Evolutionary conservation across 768 basidiomycete species (phyloP), one percentile per base, ranked within the genome.

Genomic region (Daedalea quercina): DNA sequence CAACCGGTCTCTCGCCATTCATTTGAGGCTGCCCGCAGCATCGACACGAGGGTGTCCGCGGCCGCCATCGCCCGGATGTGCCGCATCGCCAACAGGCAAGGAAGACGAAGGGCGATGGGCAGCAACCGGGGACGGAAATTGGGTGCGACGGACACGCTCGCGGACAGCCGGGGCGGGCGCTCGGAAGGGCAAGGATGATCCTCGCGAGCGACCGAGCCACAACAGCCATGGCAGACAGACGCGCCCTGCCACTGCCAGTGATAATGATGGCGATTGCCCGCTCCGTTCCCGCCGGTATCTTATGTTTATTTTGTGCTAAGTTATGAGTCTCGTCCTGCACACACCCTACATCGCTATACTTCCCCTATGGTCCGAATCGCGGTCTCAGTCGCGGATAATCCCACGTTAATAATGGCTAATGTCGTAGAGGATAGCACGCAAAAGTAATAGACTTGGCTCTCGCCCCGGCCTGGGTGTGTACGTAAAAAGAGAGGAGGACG

Each of bases 291-390:
- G 46, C 23, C 46, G 46, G 46, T 47, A 47, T 47, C 25, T 47
- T 47, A 47, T 47, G 46, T 47, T 47, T 47, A 47, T 47, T 47
- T 47, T 26, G 26, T 28, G 23, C 46, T 47, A 47, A 26, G n/a
- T 47, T 47, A 47, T 40, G 37, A 3, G 8, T 35, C 17, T 35
- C 9, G 34, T 15, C 15, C 8, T 15, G 37, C 19, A 17, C 37
- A 19, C 37, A 40, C 37, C 6, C 15, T 40, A 40, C 37, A 40
- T 40, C 37, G 15, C 37, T 40, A 40, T 40, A 40, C 37, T 40
- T 17, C 37, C 37, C 15, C 17, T 40, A 40, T 19, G 37, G 37
- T 40, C 37, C 17, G 17, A 40, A 6, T 40, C 37, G 37, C 37
- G 37, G 37, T 40, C 37, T 6, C 37, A 40, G 13, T 40, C 37